Conservation (phyloP, 2,329 filamentous ascomycete genomes). For the Pestalotiopsis fici region DNA sequence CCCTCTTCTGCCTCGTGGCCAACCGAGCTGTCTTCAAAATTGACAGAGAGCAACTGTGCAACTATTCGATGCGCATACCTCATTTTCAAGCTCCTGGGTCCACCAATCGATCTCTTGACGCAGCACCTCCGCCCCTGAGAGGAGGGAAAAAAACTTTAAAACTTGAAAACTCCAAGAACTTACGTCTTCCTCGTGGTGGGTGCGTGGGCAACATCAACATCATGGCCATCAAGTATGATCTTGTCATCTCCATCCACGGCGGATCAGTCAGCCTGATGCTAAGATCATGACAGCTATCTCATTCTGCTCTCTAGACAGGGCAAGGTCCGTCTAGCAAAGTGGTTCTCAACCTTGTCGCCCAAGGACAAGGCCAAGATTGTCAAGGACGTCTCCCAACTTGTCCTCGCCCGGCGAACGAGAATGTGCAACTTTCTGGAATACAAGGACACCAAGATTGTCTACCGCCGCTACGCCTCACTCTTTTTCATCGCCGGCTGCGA, state of each 20-base stretch:
- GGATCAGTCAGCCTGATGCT: slow-evolving; percentile 9
- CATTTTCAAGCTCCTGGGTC: neutral
- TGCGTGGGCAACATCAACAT: slow-evolving; percentile 27
- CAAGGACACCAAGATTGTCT: slow-evolving; percentile 99
- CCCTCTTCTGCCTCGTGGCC: slow-evolving; percentile 1
- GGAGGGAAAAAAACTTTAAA: neutral
- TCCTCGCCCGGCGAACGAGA: slow-evolving; percentile 90
- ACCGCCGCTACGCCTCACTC: slow-evolving; percentile 95
- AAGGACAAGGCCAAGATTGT: slow-evolving; percentile 99
- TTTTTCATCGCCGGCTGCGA: slow-evolving; percentile 99
- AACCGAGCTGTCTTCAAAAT: neutral
- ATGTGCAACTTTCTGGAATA: slow-evolving; percentile 99
- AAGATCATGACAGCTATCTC: slow-evolving; percentile 70
- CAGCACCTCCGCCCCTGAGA: slow-evolving; percentile 9
- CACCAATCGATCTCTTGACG: neutral
- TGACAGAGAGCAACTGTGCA: neutral
- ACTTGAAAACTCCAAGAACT: slow-evolving; percentile 6
- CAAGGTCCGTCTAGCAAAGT: slow-evolving; percentile 99
- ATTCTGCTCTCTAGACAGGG: slow-evolving; percentile 97
- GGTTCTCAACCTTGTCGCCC: slow-evolving; percentile 97
- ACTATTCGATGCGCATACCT: neutral
- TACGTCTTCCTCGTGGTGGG: slow-evolving; percentile 17
- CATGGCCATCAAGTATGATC: slow-evolving; percentile 55
- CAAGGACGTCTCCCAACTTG: slow-evolving; percentile 98
- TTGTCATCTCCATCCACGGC: neutral